A percentile compares a stretch with the other conserved stretches of the same genome.
These are phyloP conservation scores for Yamadazyma membranifaciens DNA, from an alignment of 1,139 yeast genomes.

Conservation along the genomic window DNA sequence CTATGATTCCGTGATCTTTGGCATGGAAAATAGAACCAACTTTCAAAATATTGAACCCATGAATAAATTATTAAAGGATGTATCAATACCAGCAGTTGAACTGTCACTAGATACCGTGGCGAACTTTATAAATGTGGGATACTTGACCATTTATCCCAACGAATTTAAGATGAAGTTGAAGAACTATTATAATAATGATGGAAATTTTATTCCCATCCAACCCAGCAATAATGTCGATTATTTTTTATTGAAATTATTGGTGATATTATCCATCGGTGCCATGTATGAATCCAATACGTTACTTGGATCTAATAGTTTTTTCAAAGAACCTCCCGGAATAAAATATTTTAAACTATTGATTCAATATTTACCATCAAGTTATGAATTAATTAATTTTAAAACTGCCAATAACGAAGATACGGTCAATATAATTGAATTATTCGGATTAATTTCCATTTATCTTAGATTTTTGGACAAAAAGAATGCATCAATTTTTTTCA, in stretches of 20 bases:
- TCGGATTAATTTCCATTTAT: conserved; percentile 26
- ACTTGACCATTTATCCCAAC: conserved; percentile 22
- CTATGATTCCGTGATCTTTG: conserved; percentile 19
- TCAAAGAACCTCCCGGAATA: conserved; percentile 20
- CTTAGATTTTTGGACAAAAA: conserved; percentile 27
- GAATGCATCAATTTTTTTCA: conserved; percentile 24
- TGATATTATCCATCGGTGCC: conserved; percentile 24
- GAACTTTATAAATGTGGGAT: conserved; percentile 24
- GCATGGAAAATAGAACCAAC: not conserved
- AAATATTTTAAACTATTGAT: conserved; percentile 22
- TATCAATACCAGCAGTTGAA: conserved; percentile 2
- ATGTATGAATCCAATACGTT: conserved; percentile 18
- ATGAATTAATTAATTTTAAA: conserved; percentile 15
- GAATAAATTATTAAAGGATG: conserved; percentile 3
- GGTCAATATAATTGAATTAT: conserved; percentile 25
- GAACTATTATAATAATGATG: conserved; percentile 16
- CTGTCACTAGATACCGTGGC: conserved; percentile 1
- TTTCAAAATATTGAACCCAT: conserved; percentile 5
- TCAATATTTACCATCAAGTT: conserved; percentile 21
- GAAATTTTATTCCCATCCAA: conserved; percentile 7
- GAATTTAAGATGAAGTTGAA: conserved; percentile 17
- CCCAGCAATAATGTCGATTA: conserved; percentile 11
- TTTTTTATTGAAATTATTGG: conserved; percentile 22
- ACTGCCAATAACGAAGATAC: conserved; percentile 13
- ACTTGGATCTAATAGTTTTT: conserved; percentile 6